Evolutionary conservation across 148 eudicot species (phyloP), one percentile per base, ranked within the genome.

Genomic region (Amaranthus cruentus): DNA sequence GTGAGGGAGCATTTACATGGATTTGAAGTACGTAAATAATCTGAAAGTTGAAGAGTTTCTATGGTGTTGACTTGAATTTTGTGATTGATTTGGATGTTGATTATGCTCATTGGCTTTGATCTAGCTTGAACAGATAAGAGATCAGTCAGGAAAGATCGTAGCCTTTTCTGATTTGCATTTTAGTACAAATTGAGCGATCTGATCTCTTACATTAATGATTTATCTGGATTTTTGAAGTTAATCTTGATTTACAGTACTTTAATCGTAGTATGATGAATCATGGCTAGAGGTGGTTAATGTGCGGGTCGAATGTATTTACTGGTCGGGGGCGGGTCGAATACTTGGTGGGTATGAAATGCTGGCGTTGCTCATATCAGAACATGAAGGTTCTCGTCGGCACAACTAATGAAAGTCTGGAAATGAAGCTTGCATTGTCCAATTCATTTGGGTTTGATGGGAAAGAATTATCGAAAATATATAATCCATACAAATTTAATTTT

Each of bases 171-270:
- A 28, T 28, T 15, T 47, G 18, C 65, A 61, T 62, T 51, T 73
- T 14, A 4, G 6, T 60, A 12, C 0, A 14, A 28, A 10, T 38
- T 43, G 0, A 44, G 13, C 5, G 5, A 11, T 5, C 28, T 14
- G 5, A 11, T 5, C 15, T 51, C n/a, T 42, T 12, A 63, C 56
- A 52, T 62, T 12, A 6, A 10, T 59, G 42, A 28, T 46, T 71
- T 11, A 28, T 28, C 38, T 28, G 38, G 18, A 55, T 62, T 71
- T 55, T 11, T 55, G 53, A 74, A 63, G 52, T 55, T 52, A 73
- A 18, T 21, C 8, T 11, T 70, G 73, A 70, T 11, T 8, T 10
- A 28, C 14, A 5, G 47, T 11, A 21, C 21, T 4, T 71, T 9
- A 9, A 6, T 2, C n/a, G 5, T 43, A 57, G 43, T 72, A 57